These are phyloP conservation scores for Calonectria montana DNA, from an alignment of 2,329 filamentous ascomycete genomes.

Conservation along the genomic window DNA sequence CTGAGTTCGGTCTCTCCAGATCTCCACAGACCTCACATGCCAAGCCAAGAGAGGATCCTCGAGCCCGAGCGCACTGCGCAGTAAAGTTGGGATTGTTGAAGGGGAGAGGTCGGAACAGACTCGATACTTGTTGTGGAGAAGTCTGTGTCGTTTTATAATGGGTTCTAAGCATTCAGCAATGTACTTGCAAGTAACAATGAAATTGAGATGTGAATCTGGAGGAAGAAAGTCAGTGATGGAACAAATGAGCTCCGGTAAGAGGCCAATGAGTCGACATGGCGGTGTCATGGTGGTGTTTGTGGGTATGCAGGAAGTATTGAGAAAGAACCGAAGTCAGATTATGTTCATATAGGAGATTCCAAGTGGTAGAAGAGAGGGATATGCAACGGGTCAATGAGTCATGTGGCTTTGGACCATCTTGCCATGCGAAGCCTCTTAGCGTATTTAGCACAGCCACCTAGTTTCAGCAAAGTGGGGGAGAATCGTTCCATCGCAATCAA, in stretches of 20 bases:
- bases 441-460: background rate
- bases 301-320: background rate
- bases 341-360: too few relatives aligned
- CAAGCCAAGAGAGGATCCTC: background rate
- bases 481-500: background rate
- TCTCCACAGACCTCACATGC: background rate
- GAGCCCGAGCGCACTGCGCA: background rate
- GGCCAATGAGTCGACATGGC: background rate
- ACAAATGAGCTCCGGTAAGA: background rate
- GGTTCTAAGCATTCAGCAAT: background rate
- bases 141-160: background rate
- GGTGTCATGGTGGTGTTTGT: background rate
- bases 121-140: background rate
- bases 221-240: background rate
- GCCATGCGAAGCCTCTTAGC: background rate
- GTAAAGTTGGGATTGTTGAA: background rate
- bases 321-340: background rate
- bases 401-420: background rate
- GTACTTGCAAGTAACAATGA: background rate
- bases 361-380: too few relatives aligned
- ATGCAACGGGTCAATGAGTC: background rate
- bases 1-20: background rate
- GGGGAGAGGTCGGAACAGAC: background rate
- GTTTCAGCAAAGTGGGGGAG: background rate
- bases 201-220: background rate